Base-by-base conservation (phyloP, 2,329 filamentous ascomycete species). In the Dothideomycetes sp. region DNA sequence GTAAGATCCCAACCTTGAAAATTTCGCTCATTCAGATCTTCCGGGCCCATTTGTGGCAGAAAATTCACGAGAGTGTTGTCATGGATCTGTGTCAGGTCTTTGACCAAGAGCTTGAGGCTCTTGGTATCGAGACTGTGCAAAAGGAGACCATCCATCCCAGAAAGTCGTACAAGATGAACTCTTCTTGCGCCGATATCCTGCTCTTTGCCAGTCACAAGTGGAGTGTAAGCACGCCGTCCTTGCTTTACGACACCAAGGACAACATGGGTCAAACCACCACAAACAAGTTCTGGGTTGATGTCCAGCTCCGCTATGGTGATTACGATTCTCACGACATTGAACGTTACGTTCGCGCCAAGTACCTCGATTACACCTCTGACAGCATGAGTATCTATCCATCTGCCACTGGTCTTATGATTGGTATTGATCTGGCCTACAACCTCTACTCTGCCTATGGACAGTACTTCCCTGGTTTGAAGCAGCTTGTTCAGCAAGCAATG, bases 131-230 rank as follows among this genome's bases (percentile, higher is more conserved):
- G 63, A 93, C 87, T 2, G 91, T 96, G 4, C 91, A 98, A 59
- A 98, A 98, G 64, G 91, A 98, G 67, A 96, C 91, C 0, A 98
- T 98, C 44, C 91, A 98, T 69, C 91, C 91, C 38, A 77, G 91
- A 76, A 98, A 98, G 66, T 95, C 87, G 4, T 98, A 98, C 77
- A 98, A 98, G 77, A 98, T 98, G 91, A 98, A 98, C 71, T 95
- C 88, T 54, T 96, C 89, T 42, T 96, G 91, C 55, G 91, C 93
- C 4, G 91, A 98, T 61, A 95, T 98, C 47, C 72, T 96, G 40
- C 75, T 98, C 8, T 98, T 98, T 56, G 89, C 91, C 29, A 94
- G 84, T 48, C 91, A 96, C 68, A 98, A 96, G 62, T 98, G 93
- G 93, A 96, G 94, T 47, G 88, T 98, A 38, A 95, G 88, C 0